Base-by-base conservation (phyloP, 2,329 filamentous ascomycete species). In the Nothomitra cinnamomea region DNA sequence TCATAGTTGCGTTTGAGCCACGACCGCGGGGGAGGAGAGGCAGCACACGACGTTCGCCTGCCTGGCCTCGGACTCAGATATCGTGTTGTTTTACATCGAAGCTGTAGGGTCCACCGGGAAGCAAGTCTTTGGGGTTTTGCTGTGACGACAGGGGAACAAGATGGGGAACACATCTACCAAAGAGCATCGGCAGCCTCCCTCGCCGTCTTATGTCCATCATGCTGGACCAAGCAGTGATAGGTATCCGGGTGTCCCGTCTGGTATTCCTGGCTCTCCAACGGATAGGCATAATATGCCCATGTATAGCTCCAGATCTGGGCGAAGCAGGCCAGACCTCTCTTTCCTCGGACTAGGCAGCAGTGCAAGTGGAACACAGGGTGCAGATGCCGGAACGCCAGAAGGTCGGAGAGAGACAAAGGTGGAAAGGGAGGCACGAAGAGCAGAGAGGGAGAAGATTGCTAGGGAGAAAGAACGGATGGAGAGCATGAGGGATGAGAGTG, bases 401-500 rank as follows among this genome's bases (percentile, higher is more conserved):
- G 24, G 13, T 42, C 82, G 87, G 55, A 79, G 87, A 55, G 90
- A 96, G 69, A 95, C 88, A 6, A 89, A 83, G 64, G 86, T 90
- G 60, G 92, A 96, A 69, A 79, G 87, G 42, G 92, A 98, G 65
- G 87, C 87, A 19, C 78, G 90, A 57, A 85, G 83, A 57, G 70
- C 87, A 54, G 90, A 95, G 66, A 84, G 81, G 62, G 90, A 96
- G 66, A 80, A 87, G 47, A 72, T 77, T 15, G 75, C 78, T 38
- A 76, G 92, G 55, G 69, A 83, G 43, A 87, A 87, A 65, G 92
- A 98, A 66, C 79, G 92, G 49, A 89, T 95, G 66, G 78, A 85
- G 59, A 98, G 92, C 63, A 80, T 96, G 70, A 81, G 75, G 58
- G 89, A 95, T 61, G 92, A 98, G 65, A 80, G 89, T 65, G 85